Base-by-base conservation (phyloP, 768 basidiomycete genomes). In the Ramaria sp. region DNA sequence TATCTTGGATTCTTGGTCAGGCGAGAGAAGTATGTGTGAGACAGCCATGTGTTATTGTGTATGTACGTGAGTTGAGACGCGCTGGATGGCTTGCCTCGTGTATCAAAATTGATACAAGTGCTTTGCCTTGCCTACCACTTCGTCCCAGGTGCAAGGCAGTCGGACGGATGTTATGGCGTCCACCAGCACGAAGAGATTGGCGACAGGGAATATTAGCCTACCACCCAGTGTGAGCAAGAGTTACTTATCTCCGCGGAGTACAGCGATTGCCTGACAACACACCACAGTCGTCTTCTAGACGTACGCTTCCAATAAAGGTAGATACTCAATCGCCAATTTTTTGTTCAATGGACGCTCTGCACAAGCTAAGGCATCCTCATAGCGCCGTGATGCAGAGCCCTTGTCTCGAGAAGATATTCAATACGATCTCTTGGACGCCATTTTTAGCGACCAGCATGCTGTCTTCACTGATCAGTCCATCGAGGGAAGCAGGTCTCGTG, bases 361-460 rank as follows among this genome's bases (percentile, higher is more conserved):
- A 43, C 20, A 24, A 9, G 22, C 41, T 43, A 13, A 42, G 13
- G 31, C 17, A 20, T 30, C 27, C 33, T 34, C 46, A 24, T 20
- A 63, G 53, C 57, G 57, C 13, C 50, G 41, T 33, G 84, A 88
- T 63, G 83, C 81, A 34, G 81, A 84, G 62, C 82, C 85, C 38
- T 71, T 88, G 20, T 78, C 78, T 46, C 78, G 86, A 50, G 69
- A 69, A 38, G 86, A 88, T 69, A 75, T 88, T 47, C 86, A 89
- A 69, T 85, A 80, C 70, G 88, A 92, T 73, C 78, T 93, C 49
- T 81, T 95, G 57, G 67, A 84, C 63, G 76, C 80, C 71, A 82
- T 94, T 65, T 95, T 95, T 70, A 75, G 77, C 60, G 80, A 92
- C 69, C 70, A 70, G 71, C 76, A 69, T 54, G 80, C 63, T 67